A percentile compares a stretch with the other conserved stretches of the same genome.
These are phyloP conservation scores for Zasmidium angulare DNA, from an alignment of 2,329 filamentous ascomycete species.

Conservation along the genomic window DNA sequence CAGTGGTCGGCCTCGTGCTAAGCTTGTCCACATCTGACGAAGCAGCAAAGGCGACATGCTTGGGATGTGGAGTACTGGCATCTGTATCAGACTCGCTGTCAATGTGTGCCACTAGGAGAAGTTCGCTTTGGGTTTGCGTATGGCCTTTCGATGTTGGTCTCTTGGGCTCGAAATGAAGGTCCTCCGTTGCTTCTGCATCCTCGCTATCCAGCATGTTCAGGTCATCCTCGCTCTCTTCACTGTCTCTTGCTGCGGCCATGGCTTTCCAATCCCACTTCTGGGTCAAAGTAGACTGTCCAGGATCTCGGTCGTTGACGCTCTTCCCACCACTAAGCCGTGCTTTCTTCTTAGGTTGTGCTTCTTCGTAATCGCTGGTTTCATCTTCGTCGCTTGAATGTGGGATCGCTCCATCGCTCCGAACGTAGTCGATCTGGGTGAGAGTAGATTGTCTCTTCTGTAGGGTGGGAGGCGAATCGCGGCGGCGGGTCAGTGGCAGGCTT, in stretches of 20 bases:
- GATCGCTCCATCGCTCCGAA: conserved; percentile 7
- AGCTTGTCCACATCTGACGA: conserved; percentile 3
- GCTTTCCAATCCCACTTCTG: conserved; percentile 8
- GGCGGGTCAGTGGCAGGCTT: conserved; percentile 6
- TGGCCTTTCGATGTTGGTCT: conserved; percentile 1
- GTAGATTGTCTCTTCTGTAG: conserved; percentile 18
- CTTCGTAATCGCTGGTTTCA: conserved; percentile 1
- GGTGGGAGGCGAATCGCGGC: conserved; percentile 6
- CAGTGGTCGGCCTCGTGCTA: conserved; percentile 18
- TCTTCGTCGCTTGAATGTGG: conserved; percentile 4
- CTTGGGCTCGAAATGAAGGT: neutral
- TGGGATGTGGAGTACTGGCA: neutral
- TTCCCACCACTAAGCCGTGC: neutral
- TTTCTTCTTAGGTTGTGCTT: conserved; percentile 1
- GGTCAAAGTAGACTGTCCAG: conserved; percentile 8
- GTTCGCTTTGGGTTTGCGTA: conserved; percentile 4
- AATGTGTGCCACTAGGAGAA: neutral
- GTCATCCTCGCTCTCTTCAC: conserved; percentile 3
- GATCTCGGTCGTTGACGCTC: neutral
- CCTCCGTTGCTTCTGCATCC: neutral
- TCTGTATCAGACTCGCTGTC: neutral
- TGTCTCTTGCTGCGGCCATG: neutral
- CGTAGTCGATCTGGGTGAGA: conserved; percentile 23
- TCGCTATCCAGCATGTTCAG: neutral
- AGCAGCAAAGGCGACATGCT: neutral